phyloP scores from a whole-genome alignment of 1,139 yeast species.

The Taphrina deformans region DNA sequence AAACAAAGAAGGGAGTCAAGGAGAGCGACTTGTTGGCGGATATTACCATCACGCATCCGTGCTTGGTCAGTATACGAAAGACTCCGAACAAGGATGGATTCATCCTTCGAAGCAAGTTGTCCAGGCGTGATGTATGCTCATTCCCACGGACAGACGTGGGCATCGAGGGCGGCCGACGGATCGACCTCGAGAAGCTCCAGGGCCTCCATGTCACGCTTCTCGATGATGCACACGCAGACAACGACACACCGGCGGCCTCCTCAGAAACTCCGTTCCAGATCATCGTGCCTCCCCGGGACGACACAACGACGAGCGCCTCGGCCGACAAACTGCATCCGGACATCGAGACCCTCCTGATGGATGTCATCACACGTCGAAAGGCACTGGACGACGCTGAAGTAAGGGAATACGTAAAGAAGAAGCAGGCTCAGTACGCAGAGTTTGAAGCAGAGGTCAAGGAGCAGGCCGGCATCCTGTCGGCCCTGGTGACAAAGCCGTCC shows the following conservation, averaged over 20 bases:
- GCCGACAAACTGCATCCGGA: conserved; percentile 1
- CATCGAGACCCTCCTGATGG: conserved; percentile 1
- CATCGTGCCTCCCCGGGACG: not conserved
- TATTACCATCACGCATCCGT: conserved; percentile 16
- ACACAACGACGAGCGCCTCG: not conserved
- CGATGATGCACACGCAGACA: not conserved
- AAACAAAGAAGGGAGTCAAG: not conserved
- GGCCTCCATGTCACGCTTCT: not conserved
- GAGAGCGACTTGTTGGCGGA: not conserved
- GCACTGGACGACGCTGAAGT: conserved; percentile 12
- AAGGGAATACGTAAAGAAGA: not conserved
- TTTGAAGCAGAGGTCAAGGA: conserved; percentile 11
- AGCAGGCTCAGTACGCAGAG: not conserved
- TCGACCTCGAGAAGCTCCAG: conserved; percentile 5
- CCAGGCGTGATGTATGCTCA: conserved; percentile 1
- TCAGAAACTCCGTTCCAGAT: not conserved
- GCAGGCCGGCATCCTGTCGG: conserved; percentile 12
- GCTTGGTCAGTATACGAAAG: conserved; percentile 3
- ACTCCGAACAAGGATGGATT: not conserved
- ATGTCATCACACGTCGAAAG: conserved; percentile 5
- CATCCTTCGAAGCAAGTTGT: conserved; percentile 4
- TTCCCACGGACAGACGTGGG: conserved; percentile 5
- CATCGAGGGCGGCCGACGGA: not conserved
- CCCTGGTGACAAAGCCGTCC: not conserved
- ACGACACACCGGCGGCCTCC: not conserved